Evolutionary conservation across 768 basidiomycete genomes (phyloP), one percentile per base, ranked within the genome.

Genomic region (Hemileccinum rubropunctum): DNA sequence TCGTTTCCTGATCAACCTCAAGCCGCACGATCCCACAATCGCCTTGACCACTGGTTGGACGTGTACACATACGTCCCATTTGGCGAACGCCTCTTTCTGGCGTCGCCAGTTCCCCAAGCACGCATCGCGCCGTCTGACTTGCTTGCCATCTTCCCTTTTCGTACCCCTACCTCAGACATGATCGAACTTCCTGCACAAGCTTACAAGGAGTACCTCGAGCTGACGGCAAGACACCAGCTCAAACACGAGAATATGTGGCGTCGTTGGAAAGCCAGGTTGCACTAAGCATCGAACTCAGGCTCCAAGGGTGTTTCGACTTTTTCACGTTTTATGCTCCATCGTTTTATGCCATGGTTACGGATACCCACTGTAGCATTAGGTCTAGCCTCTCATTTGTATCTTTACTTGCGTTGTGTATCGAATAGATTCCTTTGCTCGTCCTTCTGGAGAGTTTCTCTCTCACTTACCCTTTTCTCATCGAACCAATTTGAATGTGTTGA

Each of bases 31-130:
- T 72, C 78, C 3, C 84, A 85, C 65, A 71, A 63, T 36, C 71
- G 72, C 34, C 70, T 71, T 39, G 84, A 88, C 38, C 77, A 71
- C 45, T 83, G 75, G 67, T 61, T 88, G 42, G 84, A 88, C 52
- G 87, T 88, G 14, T 74, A 78, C 59, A 81, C 81, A 3, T 88
- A 77, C 60, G 64, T 73, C 2, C 83, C 82, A 0, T 84, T 88
- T 51, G 83, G 82, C 37, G 78, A 80, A 47, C 76, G 83, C 50
- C 69, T 83, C 46, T 88, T 88, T 70, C 77, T 88, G 51, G 78
- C 79, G 1, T 77, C 80, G 2, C 65, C 75, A 27, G 75, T 80
- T 17, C 82, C 84, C 8, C 71, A 75, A 51, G 83, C 84, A 2
- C 84, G 87, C 64, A 86, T 88, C 53, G 61, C 76, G 8, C 63